Evolutionary conservation across 164 flowering plant species (phyloP).

Genomic region (Stephania yunnanensis): DNA sequence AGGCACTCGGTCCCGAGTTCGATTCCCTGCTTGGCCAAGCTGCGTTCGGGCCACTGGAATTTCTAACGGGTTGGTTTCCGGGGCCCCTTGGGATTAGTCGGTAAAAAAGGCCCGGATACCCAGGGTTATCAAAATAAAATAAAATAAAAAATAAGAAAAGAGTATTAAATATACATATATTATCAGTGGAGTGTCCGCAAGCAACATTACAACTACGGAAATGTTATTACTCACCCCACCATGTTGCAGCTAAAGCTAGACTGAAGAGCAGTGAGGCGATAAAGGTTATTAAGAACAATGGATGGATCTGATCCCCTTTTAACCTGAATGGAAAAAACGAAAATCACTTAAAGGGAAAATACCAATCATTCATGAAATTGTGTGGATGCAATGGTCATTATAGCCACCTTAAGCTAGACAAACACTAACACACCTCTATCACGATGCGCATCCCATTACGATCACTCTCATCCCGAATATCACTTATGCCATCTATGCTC

Average conservation of each 20-base stretch:
- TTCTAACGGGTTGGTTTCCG: too few relatives aligned
- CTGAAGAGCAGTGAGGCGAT: conserved; percentile 80
- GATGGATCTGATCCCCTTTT: conserved; percentile 86
- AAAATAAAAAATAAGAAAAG: too few relatives aligned
- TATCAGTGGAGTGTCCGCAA: background rate
- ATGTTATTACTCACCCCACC: conserved; percentile 75
- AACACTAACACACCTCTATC: conserved; percentile 57
- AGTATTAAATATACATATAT: background rate
- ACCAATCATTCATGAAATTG: background rate
- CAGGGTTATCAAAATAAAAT: too few relatives aligned
- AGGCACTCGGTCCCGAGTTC: too few relatives aligned
- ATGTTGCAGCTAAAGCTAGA: conserved; percentile 95
- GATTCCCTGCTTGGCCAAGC: too few relatives aligned
- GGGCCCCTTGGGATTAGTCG: too few relatives aligned
- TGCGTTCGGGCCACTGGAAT: too few relatives aligned
- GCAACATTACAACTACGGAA: background rate
- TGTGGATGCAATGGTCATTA: background rate
- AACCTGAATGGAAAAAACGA: conserved; percentile 34
- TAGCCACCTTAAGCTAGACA: background rate
- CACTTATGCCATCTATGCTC: conserved; percentile 89
- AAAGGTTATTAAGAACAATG: conserved; percentile 77
- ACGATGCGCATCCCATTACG: conserved; percentile 96
- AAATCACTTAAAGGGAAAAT: background rate
- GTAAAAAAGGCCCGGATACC: too few relatives aligned
- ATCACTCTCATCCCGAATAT: conserved; percentile 99